Percentiles rank a stretch among this genome's conserved stretches.
These are phyloP conservation scores for Acarospora socialis DNA, from an alignment of 2,329 filamentous ascomycete genomes.

Conservation along the genomic window DNA sequence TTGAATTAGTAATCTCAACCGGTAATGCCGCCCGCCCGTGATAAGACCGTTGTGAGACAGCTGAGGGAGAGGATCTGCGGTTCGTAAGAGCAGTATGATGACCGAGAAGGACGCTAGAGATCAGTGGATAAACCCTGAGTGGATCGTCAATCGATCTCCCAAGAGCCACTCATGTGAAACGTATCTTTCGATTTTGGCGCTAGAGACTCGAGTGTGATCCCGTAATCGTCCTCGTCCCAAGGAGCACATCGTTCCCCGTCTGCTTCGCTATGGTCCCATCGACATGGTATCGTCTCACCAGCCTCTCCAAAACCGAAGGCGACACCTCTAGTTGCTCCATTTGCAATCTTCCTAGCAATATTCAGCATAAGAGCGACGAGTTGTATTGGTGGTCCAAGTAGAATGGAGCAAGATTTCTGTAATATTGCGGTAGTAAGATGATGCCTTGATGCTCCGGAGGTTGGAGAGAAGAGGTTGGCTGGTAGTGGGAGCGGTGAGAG, in stretches of 20 bases:
- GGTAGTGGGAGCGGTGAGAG: constrained; percentile 55
- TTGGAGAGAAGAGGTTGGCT: constrained; percentile 49
- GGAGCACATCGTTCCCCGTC: constrained; percentile 34
- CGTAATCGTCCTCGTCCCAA: constrained; percentile 45
- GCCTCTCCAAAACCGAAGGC: constrained; percentile 40
- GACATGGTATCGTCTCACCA: constrained; percentile 41
- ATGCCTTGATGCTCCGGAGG: constrained; percentile 27
- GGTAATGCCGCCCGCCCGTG: no score
- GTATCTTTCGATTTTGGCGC: no score
- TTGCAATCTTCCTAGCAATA: constrained; percentile 61
- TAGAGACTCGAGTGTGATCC: constrained; percentile 33
- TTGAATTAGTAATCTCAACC: no score
- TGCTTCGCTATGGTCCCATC: constrained; percentile 38
- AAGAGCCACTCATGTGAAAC: no score
- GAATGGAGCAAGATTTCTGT: constrained; percentile 60
- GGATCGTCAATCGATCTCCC: no score
- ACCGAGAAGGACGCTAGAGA: no score
- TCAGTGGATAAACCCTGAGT: no score
- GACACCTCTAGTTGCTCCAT: constrained; percentile 36
- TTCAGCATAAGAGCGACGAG: constrained; percentile 66
- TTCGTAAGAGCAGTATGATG: no score
- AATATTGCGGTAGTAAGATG: constrained; percentile 51
- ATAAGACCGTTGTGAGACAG: no score
- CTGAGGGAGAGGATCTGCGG: no score
- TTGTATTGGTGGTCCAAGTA: constrained; percentile 67